Evolutionary conservation across 352 stramenopile genomes (phyloP), one percentile per base, ranked within the genome.

Genomic region (Achlya hypogyna): DNA sequence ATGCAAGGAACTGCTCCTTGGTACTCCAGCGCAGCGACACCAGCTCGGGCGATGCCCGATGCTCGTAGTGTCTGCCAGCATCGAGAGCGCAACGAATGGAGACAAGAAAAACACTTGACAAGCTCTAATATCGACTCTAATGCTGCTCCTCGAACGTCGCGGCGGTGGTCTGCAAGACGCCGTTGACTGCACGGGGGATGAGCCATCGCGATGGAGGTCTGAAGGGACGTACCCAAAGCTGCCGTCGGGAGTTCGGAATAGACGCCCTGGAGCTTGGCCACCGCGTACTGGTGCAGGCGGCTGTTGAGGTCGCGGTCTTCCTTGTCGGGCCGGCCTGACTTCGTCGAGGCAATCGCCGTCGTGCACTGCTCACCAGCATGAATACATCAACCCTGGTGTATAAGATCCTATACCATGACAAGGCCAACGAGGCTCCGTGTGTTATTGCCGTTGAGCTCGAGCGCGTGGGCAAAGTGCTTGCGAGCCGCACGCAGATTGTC

Each of bases 381-480:
- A 28, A 27, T 29, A 42, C 31, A 42, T 58, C 18, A 9, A 31
- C 42, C 5, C 14, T 32, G n/a, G n/a, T n/a, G 38, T 18, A 3
- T 45, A 10, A 45, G 38, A 45, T 45, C 38, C 12, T 45, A 45
- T 63, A 70, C 63, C 63, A 70, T 40, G 42, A 87, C 65, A 5
- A 88, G 69, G 12, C 71, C 75, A 51, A 86, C 73, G 63, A 76
- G 83, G 6, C 71, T 75, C 32, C 80, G 76, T 53, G 82, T 59
- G 69, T 86, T 88, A 53, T 78, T 71, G 43, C 75, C 86, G 65
- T 88, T 86, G 22, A 88, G 72, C 56, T 85, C 75, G 28, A 88
- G 71, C 51, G 80, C 83, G 66, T 88, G 80, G 47, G 78, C 72
- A 70, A 87, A 87, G 68, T 88, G 80, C 73, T 88, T 88, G 52